Evolutionary conservation across 139 green algal species (phyloP), one percentile per base, ranked within the genome.

Genomic region (Coelastrella sp.): DNA sequence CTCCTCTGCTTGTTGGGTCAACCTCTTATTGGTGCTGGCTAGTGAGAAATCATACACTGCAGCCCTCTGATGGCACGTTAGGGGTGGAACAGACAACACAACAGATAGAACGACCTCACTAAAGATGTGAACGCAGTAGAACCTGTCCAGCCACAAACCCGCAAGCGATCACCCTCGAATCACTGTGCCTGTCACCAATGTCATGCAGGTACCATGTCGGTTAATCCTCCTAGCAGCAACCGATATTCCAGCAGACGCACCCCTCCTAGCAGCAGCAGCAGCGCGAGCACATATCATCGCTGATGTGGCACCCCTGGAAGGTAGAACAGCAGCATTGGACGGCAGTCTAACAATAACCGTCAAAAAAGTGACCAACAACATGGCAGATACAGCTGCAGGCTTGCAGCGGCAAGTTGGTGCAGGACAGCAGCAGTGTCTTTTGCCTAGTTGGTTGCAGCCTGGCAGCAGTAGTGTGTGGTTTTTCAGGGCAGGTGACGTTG

Each of bases 321-420:
- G 84, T 68, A 66, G 84, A 14, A 88, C 84, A 59, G 84, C 84
- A 60, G 84, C 84, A 25, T 22, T 88, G 56, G 84, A 88, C 24
- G 84, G 84, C 24, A 88, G 84, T 58, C 19, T 88, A 68, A 80
- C 56, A 22, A 6, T 88, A 4, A 65, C 25, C 3, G 66, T 80
- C 25, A 58, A 68, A 57, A 22, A 73, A 14, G 84, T 20, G 10
- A 19, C 27, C 75, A 20, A 9, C n/a, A 19, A 24, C 17, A 9
- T 3, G 11, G 81, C 24, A 12, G 24, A 49, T 61, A 60, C 78
- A 70, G 57, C 1, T 17, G 49, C 78, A 84, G 19, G 4, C 35
- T 49, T 49, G 35, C 35, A 49, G 12, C 27, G 14, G 6, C 35
- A 25, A 60, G 8, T 12, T 58, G 74, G 9, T 22, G 65, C 65